Base-by-base conservation (phyloP, 176 grass and related monocot genomes). In the Phyllostachys edulis region DNA sequence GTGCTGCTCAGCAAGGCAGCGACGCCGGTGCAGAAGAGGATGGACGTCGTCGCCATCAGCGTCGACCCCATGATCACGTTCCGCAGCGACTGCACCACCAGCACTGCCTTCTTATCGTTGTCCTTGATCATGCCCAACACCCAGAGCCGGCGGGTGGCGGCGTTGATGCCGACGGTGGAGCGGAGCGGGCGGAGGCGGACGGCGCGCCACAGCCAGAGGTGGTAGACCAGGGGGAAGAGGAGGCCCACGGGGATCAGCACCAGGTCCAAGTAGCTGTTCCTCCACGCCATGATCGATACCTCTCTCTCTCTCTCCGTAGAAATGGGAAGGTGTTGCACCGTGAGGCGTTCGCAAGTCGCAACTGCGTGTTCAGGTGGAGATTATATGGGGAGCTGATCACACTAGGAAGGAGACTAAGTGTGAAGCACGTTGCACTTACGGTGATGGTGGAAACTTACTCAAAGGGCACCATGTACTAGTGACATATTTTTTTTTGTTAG, bases 1-100 rank as follows among this genome's bases (percentile, higher is more conserved):
- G 94, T 97, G 94, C 91, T 94, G 80, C 94, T 97, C 6, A 97
- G 82, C 75, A 97, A 67, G 32, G 94, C 94, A 0, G 94, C 94
- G 0, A 97, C 82, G 75, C 94, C 91, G 0, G 94, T 91, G 68
- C 82, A 90, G 61, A 94, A 82, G 79, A 97, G 82, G 78, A 97
- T 62, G 13, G 94, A 86, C 36, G 91, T 97, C 29, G 94, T 93
- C 1, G 79, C 91, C 71, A 92, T 87, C 36, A 97, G 82, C 46
- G 91, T 97, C 2, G 91, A 97, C 0, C 82, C 94, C 94, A 97
- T 97, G 55, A 97, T 89, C 21, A 92, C 87, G 86, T 97, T 97
- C 85, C 94, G 67, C 34, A 97, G 17, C 73, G 94, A 92, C 63
- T 97, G 94, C 85, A 97, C 91, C 56, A 90, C 91, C 23, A 90